These are phyloP conservation scores for Candida glaebosa DNA, from an alignment of 805 yeast genomes.

Conservation along the genomic window DNA sequence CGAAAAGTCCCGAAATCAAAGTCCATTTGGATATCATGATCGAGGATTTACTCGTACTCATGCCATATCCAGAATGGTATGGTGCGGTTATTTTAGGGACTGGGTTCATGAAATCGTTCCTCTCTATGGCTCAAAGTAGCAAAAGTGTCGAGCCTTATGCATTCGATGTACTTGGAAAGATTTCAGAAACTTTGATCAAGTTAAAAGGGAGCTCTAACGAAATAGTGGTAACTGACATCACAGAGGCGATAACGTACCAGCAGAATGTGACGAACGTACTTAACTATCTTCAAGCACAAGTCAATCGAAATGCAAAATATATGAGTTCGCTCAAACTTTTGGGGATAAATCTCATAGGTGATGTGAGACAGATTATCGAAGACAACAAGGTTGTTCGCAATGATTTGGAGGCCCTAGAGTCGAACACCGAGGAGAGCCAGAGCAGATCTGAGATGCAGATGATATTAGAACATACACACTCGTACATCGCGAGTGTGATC, in stretches of 20 bases:
- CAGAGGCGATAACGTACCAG: not conserved
- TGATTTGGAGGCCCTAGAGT: conserved; percentile 8
- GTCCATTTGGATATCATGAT: conserved; percentile 49
- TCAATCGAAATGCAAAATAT: conserved; percentile 8
- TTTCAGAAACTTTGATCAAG: conserved; percentile 50
- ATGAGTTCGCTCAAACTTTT: conserved; percentile 13
- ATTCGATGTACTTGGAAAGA: conserved; percentile 58
- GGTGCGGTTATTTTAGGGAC: conserved; percentile 50
- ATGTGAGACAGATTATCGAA: conserved; percentile 4
- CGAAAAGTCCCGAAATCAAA: conserved; percentile 26
- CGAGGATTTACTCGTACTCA: conserved; percentile 51
- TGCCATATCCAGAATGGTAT: conserved; percentile 60
- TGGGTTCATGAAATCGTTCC: conserved; percentile 42
- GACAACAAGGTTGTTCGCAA: not conserved
- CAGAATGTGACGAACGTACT: not conserved
- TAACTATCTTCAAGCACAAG: conserved; percentile 13
- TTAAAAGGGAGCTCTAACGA: conserved; percentile 14
- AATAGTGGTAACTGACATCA: not conserved
- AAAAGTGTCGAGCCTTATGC: conserved; percentile 48
- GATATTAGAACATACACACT: not conserved
- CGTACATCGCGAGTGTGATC: not conserved
- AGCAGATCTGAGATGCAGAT: not conserved
- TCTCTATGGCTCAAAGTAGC: conserved; percentile 37
- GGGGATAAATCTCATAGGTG: conserved; percentile 10
- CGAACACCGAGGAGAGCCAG: conserved; percentile 7